A percentile compares a stretch with the other conserved stretches of the same genome.
Conservation (phyloP, 129 eudicot genomes). For the Calendula officinalis region DNA sequence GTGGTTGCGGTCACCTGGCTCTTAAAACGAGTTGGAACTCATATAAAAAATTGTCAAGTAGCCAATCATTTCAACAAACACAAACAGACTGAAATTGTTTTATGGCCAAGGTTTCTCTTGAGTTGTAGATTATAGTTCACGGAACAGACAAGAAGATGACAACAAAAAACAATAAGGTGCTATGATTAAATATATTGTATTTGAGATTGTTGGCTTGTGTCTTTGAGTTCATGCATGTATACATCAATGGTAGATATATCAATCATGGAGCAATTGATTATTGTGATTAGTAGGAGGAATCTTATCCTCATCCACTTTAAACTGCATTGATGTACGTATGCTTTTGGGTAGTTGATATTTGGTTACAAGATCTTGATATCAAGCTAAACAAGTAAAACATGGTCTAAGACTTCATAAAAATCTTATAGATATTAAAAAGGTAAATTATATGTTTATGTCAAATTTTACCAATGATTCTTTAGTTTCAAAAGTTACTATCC, state of each 20-base stretch:
- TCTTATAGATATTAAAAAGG: background rate
- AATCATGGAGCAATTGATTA: slow-evolving; percentile 26
- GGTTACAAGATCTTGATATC: slow-evolving; percentile 24
- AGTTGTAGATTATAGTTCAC: slow-evolving; percentile 24
- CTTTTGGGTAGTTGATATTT: slow-evolving; percentile 24
- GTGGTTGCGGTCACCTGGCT: too few species aligned
- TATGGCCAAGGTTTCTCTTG: slow-evolving; percentile 9
- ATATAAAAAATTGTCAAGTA: too few species aligned
- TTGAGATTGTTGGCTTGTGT: slow-evolving; percentile 26
- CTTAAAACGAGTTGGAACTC: too few species aligned
- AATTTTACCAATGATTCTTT: too few species aligned
- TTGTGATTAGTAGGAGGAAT: slow-evolving; percentile 36
- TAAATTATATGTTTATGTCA: too few species aligned
- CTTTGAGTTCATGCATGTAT: slow-evolving; percentile 28
- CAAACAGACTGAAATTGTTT: background rate
- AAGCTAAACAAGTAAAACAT: slow-evolving; percentile 1
- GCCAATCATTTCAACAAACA: slow-evolving; percentile 6
- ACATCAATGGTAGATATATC: background rate
- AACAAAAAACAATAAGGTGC: slow-evolving; percentile 27
- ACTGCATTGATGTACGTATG: slow-evolving; percentile 4
- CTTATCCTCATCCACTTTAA: slow-evolving; percentile 35
- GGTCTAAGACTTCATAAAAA: background rate
- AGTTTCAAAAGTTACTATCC: too few species aligned
- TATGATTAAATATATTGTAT: background rate
- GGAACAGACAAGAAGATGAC: slow-evolving; percentile 30